These are phyloP conservation scores for Kwoniella dendrophila DNA, from an alignment of 768 basidiomycete species.

Conservation along the genomic window DNA sequence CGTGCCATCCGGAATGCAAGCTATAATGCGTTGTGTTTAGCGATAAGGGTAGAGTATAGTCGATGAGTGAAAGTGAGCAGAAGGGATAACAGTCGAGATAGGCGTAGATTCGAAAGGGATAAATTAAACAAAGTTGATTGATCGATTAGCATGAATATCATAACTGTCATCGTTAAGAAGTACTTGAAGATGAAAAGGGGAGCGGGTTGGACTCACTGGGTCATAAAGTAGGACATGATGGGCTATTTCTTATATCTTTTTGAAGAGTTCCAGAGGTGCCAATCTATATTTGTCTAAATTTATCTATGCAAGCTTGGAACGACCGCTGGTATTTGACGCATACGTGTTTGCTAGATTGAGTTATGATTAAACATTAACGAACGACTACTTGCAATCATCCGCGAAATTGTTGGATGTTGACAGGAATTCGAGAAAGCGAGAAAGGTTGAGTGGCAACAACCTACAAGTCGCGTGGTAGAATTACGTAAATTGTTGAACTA, in stretches of 20 bases:
- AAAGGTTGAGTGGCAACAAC: too few species aligned
- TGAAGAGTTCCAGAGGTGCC: not conserved
- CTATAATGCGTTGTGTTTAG: slow-evolving; percentile 19
- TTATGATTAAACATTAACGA: too few species aligned
- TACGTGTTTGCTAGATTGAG: too few species aligned
- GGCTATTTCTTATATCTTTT: too few species aligned
- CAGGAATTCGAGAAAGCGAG: too few species aligned
- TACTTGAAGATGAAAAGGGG: not conserved
- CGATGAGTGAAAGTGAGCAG: not conserved
- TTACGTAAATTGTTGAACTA: too few species aligned
- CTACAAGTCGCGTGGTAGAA: too few species aligned
- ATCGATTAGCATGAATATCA: not conserved
- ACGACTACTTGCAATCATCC: too few species aligned
- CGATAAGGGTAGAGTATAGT: not conserved
- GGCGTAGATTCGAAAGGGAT: not conserved
- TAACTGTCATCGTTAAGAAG: too few species aligned
- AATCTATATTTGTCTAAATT: not conserved
- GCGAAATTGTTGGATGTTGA: too few species aligned
- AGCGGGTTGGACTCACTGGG: slow-evolving; percentile 43
- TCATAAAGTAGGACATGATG: slow-evolving; percentile 57
- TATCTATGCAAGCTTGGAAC: too few species aligned
- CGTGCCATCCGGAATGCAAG: slow-evolving; percentile 75
- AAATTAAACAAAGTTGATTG: not conserved
- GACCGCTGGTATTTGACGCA: too few species aligned
- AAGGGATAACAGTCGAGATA: not conserved